Evolutionary conservation across 305 asterid genomes (phyloP).

Genomic region (Petunia hybrid): DNA sequence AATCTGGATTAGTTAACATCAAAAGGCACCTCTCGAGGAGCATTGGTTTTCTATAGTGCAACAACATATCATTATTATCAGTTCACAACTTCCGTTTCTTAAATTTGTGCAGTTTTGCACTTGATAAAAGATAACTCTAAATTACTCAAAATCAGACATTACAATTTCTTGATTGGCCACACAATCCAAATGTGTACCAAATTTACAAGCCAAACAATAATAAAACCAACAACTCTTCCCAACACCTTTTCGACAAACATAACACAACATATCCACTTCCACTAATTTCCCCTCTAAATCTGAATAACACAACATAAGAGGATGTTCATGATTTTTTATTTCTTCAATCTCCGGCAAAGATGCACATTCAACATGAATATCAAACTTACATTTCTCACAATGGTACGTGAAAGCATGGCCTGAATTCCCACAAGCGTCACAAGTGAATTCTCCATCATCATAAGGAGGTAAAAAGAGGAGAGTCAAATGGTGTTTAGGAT

Average conservation of each 20-base stretch:
- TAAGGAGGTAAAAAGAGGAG: constrained; percentile 55
- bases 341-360: constrained; percentile 54
- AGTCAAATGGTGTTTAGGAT: constrained; percentile 49
- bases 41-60: background rate
- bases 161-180: constrained; percentile 14
- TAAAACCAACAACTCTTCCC: constrained; percentile 40
- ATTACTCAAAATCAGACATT: constrained; percentile 3
- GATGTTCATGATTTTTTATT: constrained; percentile 37
- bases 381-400: constrained; percentile 59
- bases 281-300: background rate
- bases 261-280: constrained; percentile 31
- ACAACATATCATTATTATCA: background rate
- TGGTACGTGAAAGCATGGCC: constrained; percentile 64
- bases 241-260: constrained; percentile 34
- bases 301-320: constrained; percentile 31
- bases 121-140: background rate
- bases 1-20: background rate
- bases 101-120: background rate
- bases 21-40: background rate
- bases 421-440: constrained; percentile 56
- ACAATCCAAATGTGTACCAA: constrained; percentile 43
- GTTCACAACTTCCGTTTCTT: background rate
- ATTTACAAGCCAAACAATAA: constrained; percentile 39
- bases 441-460: constrained; percentile 50
- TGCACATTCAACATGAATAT: constrained; percentile 69